Base-by-base conservation (phyloP, 257 asterid species). In the Solanum peruvianum region DNA sequence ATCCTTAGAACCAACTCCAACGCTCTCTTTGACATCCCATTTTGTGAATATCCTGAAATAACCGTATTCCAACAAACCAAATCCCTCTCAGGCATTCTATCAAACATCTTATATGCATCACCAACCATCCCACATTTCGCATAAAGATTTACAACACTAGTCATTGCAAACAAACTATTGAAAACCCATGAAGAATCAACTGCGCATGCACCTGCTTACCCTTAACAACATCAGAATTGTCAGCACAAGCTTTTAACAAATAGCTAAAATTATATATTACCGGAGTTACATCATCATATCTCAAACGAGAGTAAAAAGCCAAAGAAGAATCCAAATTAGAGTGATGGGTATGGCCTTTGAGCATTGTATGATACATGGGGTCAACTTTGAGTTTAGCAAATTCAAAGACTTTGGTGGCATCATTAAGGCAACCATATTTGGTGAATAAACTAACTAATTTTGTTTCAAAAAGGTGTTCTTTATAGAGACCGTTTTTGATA, bases 21-120 rank as follows among this genome's bases (percentile, higher is more conserved):
- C 33, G 98, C 96, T 88, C 41, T 92, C 64, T 83, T 90, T 4
- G 94, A 86, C 97, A 92, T 90, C 86, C 98, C 96, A 78, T 97
- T 97, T 86, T 95, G 98, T 0, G 95, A 89, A 88, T 89, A 93
- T 29, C 98, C 98, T 1, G 94, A 91, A 86, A 94, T 89, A 86
- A 97, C 93, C 1, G 98, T 92, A 87, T 97, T 97, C 98, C 98
- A 97, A 80, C 96, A 94, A 77, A 94, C 96, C 91, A 94, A 90
- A 86, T 97, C 99, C 87, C 95, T 94, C 25, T 89, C 93, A 60
- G 94, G 94, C 98, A 97, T 95, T 94, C 95, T 94, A 73, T 88
- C 98, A 71, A 97, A 97, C 98, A 97, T 86, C 92, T 94, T 94
- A 86, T 85, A 92, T 9, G 99, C 98, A 83, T 95, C 96, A 1